These are phyloP conservation scores for Xanthoconium stramineum DNA, from an alignment of 768 basidiomycete genomes.

Conservation along the genomic window DNA sequence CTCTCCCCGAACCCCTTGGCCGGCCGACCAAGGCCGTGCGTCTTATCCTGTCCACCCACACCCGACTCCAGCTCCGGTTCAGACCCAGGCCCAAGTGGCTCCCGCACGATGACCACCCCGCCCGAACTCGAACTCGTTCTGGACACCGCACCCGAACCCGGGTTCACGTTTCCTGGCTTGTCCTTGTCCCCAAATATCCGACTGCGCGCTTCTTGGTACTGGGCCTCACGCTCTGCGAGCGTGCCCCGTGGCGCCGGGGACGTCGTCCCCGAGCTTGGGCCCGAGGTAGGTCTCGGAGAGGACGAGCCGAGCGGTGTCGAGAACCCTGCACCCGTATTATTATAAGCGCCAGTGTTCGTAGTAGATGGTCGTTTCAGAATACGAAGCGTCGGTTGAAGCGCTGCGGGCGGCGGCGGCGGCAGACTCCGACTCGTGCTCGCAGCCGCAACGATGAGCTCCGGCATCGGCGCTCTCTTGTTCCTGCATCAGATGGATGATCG, in stretches of 20 bases:
- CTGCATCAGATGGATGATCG: conserved; percentile 30
- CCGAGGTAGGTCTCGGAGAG: conserved; percentile 9
- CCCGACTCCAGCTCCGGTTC: conserved; percentile 3
- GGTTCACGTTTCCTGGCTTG: too few relatives aligned
- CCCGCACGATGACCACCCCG: conserved; percentile 23
- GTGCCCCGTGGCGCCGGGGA: conserved; percentile 26
- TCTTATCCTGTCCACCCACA: not conserved
- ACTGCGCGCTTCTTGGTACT: conserved; percentile 70
- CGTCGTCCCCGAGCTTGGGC: conserved; percentile 2
- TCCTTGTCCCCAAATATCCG: conserved; percentile 59
- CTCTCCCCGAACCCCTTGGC: conserved; percentile 30
- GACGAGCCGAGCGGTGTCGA: conserved; percentile 15
- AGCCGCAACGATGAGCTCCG: conserved; percentile 48
- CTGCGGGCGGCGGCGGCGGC: conserved; percentile 50
- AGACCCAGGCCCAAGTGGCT: conserved; percentile 32
- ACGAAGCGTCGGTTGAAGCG: conserved; percentile 60
- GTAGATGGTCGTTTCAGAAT: conserved; percentile 69
- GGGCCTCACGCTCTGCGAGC: conserved; percentile 65
- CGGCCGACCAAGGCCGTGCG: conserved; percentile 1
- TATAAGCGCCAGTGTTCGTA: not conserved
- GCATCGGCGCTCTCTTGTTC: conserved; percentile 66
- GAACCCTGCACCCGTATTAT: not conserved
- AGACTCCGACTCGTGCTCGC: conserved; percentile 37
- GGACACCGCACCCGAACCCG: too few relatives aligned
- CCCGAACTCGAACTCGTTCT: not conserved